These are phyloP conservation scores for Xylaria longipes DNA, from an alignment of 495 filamentous ascomycete genomes.

Conservation along the genomic window DNA sequence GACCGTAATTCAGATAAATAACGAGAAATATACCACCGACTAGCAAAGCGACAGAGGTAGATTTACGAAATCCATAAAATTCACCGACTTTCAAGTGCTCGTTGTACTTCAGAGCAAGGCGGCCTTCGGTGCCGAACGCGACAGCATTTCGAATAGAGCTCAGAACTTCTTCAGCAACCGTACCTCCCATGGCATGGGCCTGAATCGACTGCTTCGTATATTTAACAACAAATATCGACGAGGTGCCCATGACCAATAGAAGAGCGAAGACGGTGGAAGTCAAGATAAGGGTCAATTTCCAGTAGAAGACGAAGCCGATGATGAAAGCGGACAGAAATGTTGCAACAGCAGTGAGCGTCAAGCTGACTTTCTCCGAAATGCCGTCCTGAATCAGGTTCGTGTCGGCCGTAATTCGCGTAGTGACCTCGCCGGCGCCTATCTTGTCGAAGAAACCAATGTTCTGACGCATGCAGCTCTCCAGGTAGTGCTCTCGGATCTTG, in stretches of 20 bases:
- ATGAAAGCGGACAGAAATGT: constrained; percentile 90
- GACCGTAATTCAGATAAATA: constrained; percentile 86
- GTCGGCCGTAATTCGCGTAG: constrained; percentile 89
- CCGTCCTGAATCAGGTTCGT: constrained; percentile 89
- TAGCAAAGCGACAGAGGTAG: constrained; percentile 74
- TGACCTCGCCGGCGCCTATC: constrained; percentile 89
- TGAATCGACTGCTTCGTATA: constrained; percentile 78
- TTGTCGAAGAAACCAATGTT: constrained; percentile 95
- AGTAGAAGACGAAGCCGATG: constrained; percentile 84
- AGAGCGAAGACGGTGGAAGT: constrained; percentile 78
- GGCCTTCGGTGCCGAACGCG: constrained; percentile 91
- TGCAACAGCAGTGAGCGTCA: constrained; percentile 74
- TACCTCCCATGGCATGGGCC: constrained; percentile 83
- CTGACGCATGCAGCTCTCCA: constrained; percentile 82
- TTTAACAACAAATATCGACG: constrained; percentile 76
- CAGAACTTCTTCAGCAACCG: constrained; percentile 92
- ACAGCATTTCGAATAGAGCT: constrained; percentile 92
- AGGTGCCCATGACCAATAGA: constrained; percentile 72
- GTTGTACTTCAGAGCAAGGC: constrained; percentile 85
- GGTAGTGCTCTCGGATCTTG: constrained; percentile 85
- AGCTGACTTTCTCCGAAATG: constrained; percentile 82
- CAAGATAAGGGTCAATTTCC: constrained; percentile 84
- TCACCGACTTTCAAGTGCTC: constrained; percentile 73
- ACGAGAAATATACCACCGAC: constrained; percentile 81
- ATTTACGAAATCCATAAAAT: constrained; percentile 76